Base-by-base conservation (phyloP, 1,139 yeast genomes). In the Candida sanyaensis region DNA sequence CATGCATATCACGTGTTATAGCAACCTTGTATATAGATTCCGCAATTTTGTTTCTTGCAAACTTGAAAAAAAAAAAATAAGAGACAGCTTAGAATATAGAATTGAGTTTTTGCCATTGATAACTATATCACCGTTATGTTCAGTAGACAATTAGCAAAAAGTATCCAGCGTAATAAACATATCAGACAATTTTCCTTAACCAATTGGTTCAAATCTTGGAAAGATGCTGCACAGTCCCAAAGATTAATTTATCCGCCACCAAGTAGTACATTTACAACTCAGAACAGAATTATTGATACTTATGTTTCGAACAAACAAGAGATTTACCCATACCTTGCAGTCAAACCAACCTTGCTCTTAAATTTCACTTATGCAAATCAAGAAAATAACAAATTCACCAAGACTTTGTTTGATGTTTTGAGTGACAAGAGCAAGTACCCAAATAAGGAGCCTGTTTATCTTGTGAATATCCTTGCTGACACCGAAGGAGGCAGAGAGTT, bases 301-400 rank as follows among this genome's bases (percentile, higher is more conserved):
- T 75, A 72, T 50, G 54, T 86, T 28, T 68, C 81, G 51, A 71
- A 69, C 46, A 71, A 72, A 34, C 64, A 66, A 45, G 95, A 88
- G 55, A 65, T 88, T 44, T 81, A 82, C 46, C 78, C 79, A 44
- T 62, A 83, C 46, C 60, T 85, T 40, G 61, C 80, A n/a, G 70
- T 71, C 49, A 78, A 78, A 52, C 74, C 79, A 36, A 95, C 96
- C 1, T 65, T 88, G 46, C 65, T 88, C 47, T 73, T 88, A 55
- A 87, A 88, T 61, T 89, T 89, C 68, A 87, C 92, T 1, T 73
- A 84, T 49, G 89, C 90, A 7, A 89, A 86, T 56, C 72, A 78
- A 4, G 69, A 75, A 40, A 81, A 86, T 52, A 83, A 86, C 60
- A 75, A 75, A 52, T 75, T 87, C 43, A 86, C 95, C 2, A 81